Evolutionary conservation across 768 basidiomycete species (phyloP), one percentile per base, ranked within the genome.

Genomic region (Kwoniella sp.): DNA sequence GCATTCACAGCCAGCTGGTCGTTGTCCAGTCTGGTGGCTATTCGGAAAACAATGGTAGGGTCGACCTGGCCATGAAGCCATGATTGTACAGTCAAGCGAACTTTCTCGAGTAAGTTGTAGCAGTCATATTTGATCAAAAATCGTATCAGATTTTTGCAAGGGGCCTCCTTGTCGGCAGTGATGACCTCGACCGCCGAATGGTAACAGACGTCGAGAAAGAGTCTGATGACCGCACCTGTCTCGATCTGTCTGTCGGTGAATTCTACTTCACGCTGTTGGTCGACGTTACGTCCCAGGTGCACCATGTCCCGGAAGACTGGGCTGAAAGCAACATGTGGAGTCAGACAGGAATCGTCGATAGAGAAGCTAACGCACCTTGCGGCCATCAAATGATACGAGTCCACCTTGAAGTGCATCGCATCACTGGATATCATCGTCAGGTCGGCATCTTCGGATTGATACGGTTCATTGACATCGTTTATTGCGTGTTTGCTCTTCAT

Each of bases 351-450:
- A 15, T 32, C 7, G 36, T n/a, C 15, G 36, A 37, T 7, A 6
- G 15, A 20, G n/a, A n/a, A 14, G n/a, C n/a, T n/a, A n/a, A n/a
- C 37, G 19, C 9, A 38, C 37, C 37, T 38, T 14, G 37, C 37
- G 5, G 37, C 37, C 37, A 38, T 38, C 5, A 38, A 22, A 14
- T 38, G 37, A 38, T 38, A 49, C 12, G 11, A 28, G 26, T 49
- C 37, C 5, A 29, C 25, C 37, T 49, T 49, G 38, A 49, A 49
- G 6, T 31, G 15, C 23, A 49, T 14, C 1, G 5, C 37, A 49
- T 49, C 47, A 25, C 34, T 27, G 4, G 47, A 49, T 27, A 39
- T 11, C n/a, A 49, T 14, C 9, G 25, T 31, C 10, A 49, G 29
- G 25, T 49, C 47, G 1, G 47, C n/a, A 29, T 49, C 27, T 20